Evolutionary conservation across 164 flowering plant genomes (phyloP).

Genomic region (Brasenia schreberi): DNA sequence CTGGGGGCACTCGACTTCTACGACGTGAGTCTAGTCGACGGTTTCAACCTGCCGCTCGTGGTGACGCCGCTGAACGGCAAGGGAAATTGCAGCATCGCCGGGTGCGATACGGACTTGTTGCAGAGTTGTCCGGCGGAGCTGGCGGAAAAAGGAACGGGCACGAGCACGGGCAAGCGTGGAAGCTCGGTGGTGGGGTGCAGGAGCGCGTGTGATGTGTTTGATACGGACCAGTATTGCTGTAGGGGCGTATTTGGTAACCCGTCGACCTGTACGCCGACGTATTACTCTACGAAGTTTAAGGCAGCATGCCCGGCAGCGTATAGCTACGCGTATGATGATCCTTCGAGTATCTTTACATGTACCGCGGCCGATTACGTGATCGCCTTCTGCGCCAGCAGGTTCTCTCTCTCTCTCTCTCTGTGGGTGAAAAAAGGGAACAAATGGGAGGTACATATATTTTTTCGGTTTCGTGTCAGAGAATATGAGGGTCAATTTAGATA

Average conservation of each 20-base stretch:
- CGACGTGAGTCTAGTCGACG: constrained; percentile 94
- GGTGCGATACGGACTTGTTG: constrained; percentile 60
- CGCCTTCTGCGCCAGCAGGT: constrained; percentile 72
- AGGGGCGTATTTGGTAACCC: constrained; percentile 53
- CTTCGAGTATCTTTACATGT: constrained; percentile 72
- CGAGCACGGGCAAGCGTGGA: constrained; percentile 16
- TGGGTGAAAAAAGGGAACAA: neutral
- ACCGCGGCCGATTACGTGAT: constrained; percentile 54
- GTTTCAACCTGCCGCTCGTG: constrained; percentile 60
- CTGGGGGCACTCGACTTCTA: constrained; percentile 54
- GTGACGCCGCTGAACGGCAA: constrained; percentile 49
- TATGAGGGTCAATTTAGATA: too few relatives aligned
- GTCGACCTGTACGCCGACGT: constrained; percentile 43
- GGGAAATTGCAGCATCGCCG: constrained; percentile 69
- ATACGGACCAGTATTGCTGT: constrained; percentile 81
- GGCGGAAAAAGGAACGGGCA: constrained; percentile 5
- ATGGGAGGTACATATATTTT: neutral
- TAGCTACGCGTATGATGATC: constrained; percentile 93
- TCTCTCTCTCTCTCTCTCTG: neutral
- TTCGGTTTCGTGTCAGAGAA: neutral
- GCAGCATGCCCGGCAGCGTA: constrained; percentile 71
- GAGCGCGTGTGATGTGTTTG: constrained; percentile 85
- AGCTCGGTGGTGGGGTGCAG: constrained; percentile 45
- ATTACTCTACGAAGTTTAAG: constrained; percentile 70
- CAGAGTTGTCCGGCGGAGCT: constrained; percentile 63